Percentiles rank a stretch among this genome's conserved stretches.
Evolutionary conservation across 768 basidiomycete genomes (phyloP).

Genomic region (Mrakia blollopis): DNA sequence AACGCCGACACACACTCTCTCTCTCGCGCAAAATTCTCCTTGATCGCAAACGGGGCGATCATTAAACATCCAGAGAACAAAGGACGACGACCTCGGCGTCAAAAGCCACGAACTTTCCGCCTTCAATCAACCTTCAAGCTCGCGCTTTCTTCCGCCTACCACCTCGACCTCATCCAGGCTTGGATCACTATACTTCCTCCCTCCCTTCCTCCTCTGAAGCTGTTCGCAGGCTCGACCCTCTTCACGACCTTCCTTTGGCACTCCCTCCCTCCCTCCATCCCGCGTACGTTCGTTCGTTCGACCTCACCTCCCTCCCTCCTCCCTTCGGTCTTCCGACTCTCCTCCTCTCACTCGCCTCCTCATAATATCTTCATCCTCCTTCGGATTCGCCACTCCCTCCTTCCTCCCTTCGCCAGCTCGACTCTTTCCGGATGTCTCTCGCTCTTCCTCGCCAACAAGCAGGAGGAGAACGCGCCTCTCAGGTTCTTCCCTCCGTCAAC

Average conservation of each 20-base stretch:
- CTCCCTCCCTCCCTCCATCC: not conserved
- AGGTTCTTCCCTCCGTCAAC: constrained; percentile 22
- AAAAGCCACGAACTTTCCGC: no score
- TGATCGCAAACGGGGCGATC: not conserved
- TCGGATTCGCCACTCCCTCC: not conserved
- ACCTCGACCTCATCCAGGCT: no score
- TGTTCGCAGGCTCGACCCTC: constrained; percentile 6
- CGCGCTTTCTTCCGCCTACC: no score
- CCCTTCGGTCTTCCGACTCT: not conserved
- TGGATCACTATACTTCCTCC: not conserved
- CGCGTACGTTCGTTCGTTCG: not conserved
- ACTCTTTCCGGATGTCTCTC: not conserved
- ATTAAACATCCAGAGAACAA: not conserved
- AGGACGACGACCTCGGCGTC: no score
- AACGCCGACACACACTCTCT: no score
- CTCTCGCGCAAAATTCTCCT: no score
- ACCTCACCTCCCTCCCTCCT: not conserved
- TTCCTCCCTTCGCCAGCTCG: not conserved
- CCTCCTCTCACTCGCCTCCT: not conserved
- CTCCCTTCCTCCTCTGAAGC: not conserved
- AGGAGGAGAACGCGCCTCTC: constrained; percentile 24
- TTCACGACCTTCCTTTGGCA: not conserved
- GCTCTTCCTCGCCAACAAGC: not conserved
- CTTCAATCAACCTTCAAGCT: no score
- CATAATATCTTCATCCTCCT: not conserved